These are phyloP conservation scores for Yamagishiella unicocca DNA, from an alignment of 139 green algal genomes.

Conservation along the genomic window DNA sequence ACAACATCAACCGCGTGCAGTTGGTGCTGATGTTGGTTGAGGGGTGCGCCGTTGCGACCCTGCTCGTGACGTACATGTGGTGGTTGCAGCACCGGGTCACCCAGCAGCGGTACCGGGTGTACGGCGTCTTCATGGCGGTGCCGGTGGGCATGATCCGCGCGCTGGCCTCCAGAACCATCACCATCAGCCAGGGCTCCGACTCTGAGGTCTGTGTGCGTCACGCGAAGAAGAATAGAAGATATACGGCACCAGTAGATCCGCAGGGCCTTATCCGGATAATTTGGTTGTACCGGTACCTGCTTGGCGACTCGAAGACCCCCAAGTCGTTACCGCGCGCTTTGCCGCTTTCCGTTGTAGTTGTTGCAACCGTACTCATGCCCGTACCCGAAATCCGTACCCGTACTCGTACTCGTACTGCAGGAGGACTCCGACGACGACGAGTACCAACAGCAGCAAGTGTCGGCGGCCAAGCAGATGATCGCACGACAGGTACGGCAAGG, in stretches of 20 bases:
- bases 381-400: too few relatives aligned
- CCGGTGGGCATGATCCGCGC: constrained; percentile 47
- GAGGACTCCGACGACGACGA: constrained; percentile 32
- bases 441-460: constrained; percentile 7
- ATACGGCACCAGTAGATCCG: too few relatives aligned
- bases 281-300: too few relatives aligned
- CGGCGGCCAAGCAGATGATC: not conserved
- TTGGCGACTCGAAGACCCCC: too few relatives aligned
- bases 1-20: constrained; percentile 42
- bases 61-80: constrained; percentile 45
- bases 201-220: constrained; percentile 3
- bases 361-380: too few relatives aligned
- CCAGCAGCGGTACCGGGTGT: constrained; percentile 42
- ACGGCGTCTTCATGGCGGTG: constrained; percentile 36
- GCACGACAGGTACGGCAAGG: not conserved
- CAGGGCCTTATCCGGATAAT: too few relatives aligned
- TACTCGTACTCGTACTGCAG: not conserved
- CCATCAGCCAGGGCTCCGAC: constrained; percentile 34
- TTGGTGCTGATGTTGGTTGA: constrained; percentile 38
- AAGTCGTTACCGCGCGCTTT: too few relatives aligned
- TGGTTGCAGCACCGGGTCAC: constrained; percentile 45
- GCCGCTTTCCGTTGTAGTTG: too few relatives aligned
- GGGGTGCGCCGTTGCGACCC: constrained; percentile 36
- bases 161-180: constrained; percentile 23
- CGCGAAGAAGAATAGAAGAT: too few relatives aligned